Evolutionary conservation across 176 grass and related monocot species (phyloP).

Genomic region (Ensete glaucum): DNA sequence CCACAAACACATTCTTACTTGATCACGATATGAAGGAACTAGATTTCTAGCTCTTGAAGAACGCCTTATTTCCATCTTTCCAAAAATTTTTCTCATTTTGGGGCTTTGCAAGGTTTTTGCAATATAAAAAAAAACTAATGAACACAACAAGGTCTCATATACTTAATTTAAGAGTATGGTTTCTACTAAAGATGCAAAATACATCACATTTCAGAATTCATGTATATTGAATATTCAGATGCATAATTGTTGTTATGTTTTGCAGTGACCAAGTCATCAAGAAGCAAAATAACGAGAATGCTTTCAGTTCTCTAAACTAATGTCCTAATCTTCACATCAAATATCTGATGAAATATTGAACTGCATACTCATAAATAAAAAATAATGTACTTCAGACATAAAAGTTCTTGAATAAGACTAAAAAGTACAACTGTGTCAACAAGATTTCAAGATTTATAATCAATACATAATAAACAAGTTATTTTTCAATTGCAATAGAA

Average conservation of each 20-base stretch:
- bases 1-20: conserved; percentile 35
- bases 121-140: conserved; percentile 11
- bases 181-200: neutral
- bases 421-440: neutral
- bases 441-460: neutral
- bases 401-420: no score
- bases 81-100: conserved; percentile 53
- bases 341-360: neutral
- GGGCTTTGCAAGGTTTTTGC: conserved; percentile 51
- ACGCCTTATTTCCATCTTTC: conserved; percentile 63
- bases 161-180: neutral
- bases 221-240: no score
- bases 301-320: no score
- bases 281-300: no score
- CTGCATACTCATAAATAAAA: no score
- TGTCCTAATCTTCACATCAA: neutral
- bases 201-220: neutral
- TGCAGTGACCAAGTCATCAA: no score
- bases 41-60: conserved; percentile 60
- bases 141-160: neutral
- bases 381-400: no score
- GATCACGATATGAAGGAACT: conserved; percentile 68
- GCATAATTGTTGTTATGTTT: no score
- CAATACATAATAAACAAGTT: neutral
- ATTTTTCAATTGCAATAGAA: neutral